Conservation (phyloP, 805 yeast species). For the Kodamaea kaohsiungensis region DNA sequence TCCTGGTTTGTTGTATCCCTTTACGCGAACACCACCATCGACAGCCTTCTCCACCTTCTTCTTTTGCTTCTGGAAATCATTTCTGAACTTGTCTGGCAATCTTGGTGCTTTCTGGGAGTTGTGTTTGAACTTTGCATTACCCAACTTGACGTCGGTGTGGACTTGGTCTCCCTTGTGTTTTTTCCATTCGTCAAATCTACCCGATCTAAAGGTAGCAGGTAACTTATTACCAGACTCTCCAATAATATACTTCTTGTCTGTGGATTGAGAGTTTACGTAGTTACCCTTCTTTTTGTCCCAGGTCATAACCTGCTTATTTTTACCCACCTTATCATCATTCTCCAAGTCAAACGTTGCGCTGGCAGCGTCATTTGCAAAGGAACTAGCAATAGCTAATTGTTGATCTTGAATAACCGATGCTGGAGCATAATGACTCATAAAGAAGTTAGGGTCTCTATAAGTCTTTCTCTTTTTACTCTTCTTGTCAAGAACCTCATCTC, state of each 20-base stretch:
- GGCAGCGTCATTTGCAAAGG: constrained; percentile 84
- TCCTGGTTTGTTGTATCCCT: constrained; percentile 58
- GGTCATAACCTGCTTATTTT: constrained; percentile 69
- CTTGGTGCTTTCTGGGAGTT: constrained; percentile 77
- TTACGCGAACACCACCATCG: constrained; percentile 70
- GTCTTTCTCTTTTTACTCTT: constrained; percentile 47
- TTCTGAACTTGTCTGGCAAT: constrained; percentile 87
- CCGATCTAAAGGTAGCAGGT: constrained; percentile 89
- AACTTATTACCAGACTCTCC: constrained; percentile 93
- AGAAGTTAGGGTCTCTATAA: constrained; percentile 76
- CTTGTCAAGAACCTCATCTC: constrained; percentile 38
- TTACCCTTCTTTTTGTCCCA: constrained; percentile 96
- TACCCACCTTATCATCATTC: constrained; percentile 71
- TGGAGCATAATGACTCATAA: constrained; percentile 89
- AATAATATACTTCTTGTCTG: constrained; percentile 83
- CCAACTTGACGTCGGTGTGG: constrained; percentile 24
- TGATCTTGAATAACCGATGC: constrained; percentile 76
- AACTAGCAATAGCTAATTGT: constrained; percentile 55
- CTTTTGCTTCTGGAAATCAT: constrained; percentile 80
- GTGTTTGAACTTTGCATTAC: constrained; percentile 62
- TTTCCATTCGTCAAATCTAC: constrained; percentile 92
- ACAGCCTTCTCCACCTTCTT: constrained; percentile 78
- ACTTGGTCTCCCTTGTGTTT: constrained; percentile 67
- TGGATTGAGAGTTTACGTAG: constrained; percentile 76
- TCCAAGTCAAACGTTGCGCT: constrained; percentile 83